Percentiles rank a stretch among this genome's conserved stretches.
Evolutionary conservation across 2,329 filamentous ascomycete genomes (phyloP).

Genomic region (Nigrospora osmanthi): DNA sequence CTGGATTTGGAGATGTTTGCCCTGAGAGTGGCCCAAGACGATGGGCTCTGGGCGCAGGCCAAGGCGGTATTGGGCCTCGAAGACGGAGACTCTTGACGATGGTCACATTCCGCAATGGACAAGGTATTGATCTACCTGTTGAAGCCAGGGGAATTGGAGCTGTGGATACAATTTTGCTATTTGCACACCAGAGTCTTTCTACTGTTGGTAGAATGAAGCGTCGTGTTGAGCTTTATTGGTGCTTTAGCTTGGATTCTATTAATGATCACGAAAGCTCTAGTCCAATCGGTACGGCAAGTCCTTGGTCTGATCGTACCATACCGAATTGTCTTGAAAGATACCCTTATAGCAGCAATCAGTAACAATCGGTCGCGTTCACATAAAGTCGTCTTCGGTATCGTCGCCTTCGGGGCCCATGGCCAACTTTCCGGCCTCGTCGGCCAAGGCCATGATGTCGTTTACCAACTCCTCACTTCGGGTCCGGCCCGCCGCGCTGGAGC

Average conservation of each 20-base stretch:
- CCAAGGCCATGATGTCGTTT: constrained; percentile 20
- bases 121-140: too few relatives aligned
- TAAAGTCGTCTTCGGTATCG: constrained; percentile 6
- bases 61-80: background rate
- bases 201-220: too few relatives aligned
- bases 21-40: background rate
- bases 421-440: constrained; percentile 12
- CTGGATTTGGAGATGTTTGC: background rate
- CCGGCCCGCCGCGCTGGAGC: background rate
- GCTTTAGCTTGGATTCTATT: too few relatives aligned
- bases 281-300: background rate
- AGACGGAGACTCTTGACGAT: too few relatives aligned
- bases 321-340: background rate
- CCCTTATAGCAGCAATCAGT: background rate
- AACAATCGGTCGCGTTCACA: constrained; percentile 1
- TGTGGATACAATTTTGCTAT: too few relatives aligned
- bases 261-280: too few relatives aligned
- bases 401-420: constrained; percentile 5
- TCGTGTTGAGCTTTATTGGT: too few relatives aligned
- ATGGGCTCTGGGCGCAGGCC: background rate
- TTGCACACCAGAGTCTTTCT: too few relatives aligned
- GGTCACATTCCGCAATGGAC: too few relatives aligned
- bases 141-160: too few relatives aligned
- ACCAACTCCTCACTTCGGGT: constrained; percentile 22
- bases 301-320: background rate